phyloP scores from a whole-genome alignment of 2,329 filamentous ascomycete species.

The Fusarium compactum region DNA sequence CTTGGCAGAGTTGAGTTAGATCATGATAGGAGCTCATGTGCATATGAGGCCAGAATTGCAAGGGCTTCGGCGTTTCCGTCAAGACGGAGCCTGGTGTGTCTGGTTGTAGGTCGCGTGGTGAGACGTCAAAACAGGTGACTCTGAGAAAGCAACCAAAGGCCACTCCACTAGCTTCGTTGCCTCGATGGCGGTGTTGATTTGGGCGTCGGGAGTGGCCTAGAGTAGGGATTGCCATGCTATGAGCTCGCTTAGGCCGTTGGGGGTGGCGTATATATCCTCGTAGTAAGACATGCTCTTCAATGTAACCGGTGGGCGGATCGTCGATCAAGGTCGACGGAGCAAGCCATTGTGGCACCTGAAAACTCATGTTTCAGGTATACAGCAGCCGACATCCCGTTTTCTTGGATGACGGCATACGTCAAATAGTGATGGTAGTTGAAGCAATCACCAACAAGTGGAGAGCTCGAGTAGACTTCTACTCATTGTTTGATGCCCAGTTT shows the following conservation, averaged over 20 bases:
- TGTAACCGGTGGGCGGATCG: constrained; percentile 25
- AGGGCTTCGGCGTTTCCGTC: constrained; percentile 14
- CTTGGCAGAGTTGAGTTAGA: constrained; percentile 18
- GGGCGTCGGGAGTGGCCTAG: neutral
- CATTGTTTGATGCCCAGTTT: neutral
- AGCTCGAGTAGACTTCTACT: constrained; percentile 1
- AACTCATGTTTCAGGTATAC: constrained; percentile 1
- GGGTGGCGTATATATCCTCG: constrained; percentile 17
- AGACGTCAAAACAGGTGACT: constrained; percentile 12
- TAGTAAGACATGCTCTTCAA: constrained; percentile 6
- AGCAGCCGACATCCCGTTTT: neutral
- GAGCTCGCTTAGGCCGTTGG: constrained; percentile 3
- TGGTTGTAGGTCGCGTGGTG: constrained; percentile 8
- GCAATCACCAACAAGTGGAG: neutral
- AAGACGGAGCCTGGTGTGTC: neutral
- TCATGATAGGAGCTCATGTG: neutral
- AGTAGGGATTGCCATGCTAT: neutral
- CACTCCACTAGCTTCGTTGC: neutral
- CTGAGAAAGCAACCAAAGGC: neutral
- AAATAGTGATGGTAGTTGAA: neutral
- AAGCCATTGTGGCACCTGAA: constrained; percentile 3
- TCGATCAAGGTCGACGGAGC: constrained; percentile 12
- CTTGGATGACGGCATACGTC: neutral
- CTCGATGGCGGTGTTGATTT: constrained; percentile 13
- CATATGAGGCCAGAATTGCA: constrained; percentile 32